These are phyloP conservation scores for Paecilomyces sp. DNA, from an alignment of 2,329 filamentous ascomycete species.

Conservation along the genomic window DNA sequence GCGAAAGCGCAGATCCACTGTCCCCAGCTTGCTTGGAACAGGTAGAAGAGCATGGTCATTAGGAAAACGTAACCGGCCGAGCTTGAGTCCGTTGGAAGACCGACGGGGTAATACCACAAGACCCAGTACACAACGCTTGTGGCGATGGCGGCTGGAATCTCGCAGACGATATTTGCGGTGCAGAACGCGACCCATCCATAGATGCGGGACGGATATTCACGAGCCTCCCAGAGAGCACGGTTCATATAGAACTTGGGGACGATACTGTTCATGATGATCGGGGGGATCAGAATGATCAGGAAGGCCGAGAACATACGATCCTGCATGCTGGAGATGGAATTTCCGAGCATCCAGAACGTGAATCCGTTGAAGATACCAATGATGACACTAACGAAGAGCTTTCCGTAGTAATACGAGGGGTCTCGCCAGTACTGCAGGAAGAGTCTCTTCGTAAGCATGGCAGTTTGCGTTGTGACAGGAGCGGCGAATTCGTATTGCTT, in stretches of 20 bases:
- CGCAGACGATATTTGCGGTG: conserved; percentile 64
- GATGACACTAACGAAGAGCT: conserved; percentile 64
- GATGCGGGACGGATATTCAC: conserved; percentile 66
- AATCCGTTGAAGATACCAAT: conserved; percentile 73
- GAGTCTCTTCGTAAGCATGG: conserved; percentile 60
- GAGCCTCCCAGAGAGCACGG: conserved; percentile 63
- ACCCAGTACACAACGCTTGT: conserved; percentile 61
- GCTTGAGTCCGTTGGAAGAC: conserved; percentile 57
- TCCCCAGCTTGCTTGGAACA: conserved; percentile 69
- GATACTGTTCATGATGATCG: conserved; percentile 64
- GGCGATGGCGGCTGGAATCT: conserved; percentile 64
- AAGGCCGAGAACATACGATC: conserved; percentile 71
- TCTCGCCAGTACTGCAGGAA: conserved; percentile 71
- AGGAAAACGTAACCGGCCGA: conserved; percentile 69
- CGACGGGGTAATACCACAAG: conserved; percentile 70
- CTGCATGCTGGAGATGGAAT: conserved; percentile 62
- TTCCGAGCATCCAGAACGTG: conserved; percentile 65
- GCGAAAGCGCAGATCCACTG: conserved; percentile 82
- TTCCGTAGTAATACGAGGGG: conserved; percentile 68
- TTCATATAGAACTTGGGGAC: conserved; percentile 73
- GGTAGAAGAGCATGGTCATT: conserved; percentile 70
- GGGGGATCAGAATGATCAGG: conserved; percentile 58
- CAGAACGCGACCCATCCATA: conserved; percentile 73
- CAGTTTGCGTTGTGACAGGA: conserved; percentile 55
- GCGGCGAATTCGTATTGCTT: conserved; percentile 57